Conservation (phyloP, 2,329 filamentous ascomycete genomes). For the Ramularia collo-cygni region DNA sequence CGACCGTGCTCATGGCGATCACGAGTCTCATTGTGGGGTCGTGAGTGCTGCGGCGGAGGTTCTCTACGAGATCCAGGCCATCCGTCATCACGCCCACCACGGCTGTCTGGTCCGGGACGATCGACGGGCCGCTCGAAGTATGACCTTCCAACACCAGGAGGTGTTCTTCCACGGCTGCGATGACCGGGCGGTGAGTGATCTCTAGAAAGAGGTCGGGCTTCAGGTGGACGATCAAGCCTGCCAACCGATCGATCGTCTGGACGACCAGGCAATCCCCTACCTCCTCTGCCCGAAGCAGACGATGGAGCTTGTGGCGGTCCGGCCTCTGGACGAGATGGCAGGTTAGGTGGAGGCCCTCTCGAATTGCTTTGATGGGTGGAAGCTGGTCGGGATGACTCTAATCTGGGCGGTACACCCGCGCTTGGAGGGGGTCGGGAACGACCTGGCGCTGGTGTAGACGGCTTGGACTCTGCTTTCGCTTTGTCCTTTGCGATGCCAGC, state of each 20-base stretch:
- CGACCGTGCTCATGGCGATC: conserved; percentile 12
- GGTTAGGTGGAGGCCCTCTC: conserved; percentile 31
- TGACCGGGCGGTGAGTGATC: conserved; percentile 36
- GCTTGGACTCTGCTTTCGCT: conserved; percentile 14
- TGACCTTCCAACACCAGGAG: conserved; percentile 14
- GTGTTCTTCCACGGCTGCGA: conserved; percentile 30
- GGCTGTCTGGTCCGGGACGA: conserved; percentile 7
- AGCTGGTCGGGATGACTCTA: conserved; percentile 28
- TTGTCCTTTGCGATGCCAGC: conserved; percentile 7
- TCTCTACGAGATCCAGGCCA: conserved; percentile 13
- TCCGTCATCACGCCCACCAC: conserved; percentile 14
- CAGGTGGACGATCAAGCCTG: conserved; percentile 38
- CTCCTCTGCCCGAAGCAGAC: conserved; percentile 1
- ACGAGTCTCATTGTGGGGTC: conserved; percentile 9
- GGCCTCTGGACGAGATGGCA: conserved; percentile 39
- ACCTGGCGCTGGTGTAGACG: conserved; percentile 17
- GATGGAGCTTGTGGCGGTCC: conserved; percentile 9
- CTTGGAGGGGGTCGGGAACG: conserved; percentile 13
- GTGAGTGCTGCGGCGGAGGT: conserved; percentile 5
- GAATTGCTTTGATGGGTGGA: conserved; percentile 23
- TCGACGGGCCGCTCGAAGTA: conserved; percentile 10
- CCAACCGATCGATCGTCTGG: conserved; percentile 36
- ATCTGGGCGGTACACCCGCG: conserved; percentile 23
- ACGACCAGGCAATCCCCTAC: conserved; percentile 26
- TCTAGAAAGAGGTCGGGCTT: conserved; percentile 30